Evolutionary conservation across 805 yeast species (phyloP), one percentile per base, ranked within the genome.

Genomic region (Huiozyma naganishii): DNA sequence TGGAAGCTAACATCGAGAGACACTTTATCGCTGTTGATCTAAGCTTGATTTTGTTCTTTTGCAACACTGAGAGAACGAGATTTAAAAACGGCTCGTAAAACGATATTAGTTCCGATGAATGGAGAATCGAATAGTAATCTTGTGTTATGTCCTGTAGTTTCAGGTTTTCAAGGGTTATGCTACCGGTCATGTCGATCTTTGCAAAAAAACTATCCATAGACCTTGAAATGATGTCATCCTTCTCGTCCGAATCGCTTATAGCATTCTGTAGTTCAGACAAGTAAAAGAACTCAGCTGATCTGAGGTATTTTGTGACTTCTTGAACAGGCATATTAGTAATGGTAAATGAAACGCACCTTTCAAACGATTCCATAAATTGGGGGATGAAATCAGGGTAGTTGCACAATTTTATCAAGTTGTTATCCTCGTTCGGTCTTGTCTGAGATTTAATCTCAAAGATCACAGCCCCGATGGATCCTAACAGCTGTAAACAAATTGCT

Each of bases 1-100:
- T 68, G 6, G 69, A 68, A 4, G 82, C 69, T 12, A 87, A 53
- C 9, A 67, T 54, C 0, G 88, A 70, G 12, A 87, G 61, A 36
- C 78, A 73, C 47, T 77, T 80, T 11, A 87, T 69, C 0, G 92
- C 87, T 41, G 79, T 74, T 0, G 83, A 69, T 53, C 80, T 69
- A 1, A 79, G 59, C 45, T 73, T 76, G 32, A 72, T 68, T 46
- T 73, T 74, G 1, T 71, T 62, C 48, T 73, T 72, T 29, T 68
- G 72, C 28, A 80, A 56, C 1, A 75, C 62, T 3, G 66, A 61
- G 27, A 81, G 51, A 3, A 83, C 59, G 11, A 78, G 61, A 27
- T 61, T 62, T 41, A 83, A 49, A 42, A 80, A 77, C 1, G 65
- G 67, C 17, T 79, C 81, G 52, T 80, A 79, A 3, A 70, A 57